Conservation (phyloP, 768 basidiomycete species). For the Panus rudis region DNA sequence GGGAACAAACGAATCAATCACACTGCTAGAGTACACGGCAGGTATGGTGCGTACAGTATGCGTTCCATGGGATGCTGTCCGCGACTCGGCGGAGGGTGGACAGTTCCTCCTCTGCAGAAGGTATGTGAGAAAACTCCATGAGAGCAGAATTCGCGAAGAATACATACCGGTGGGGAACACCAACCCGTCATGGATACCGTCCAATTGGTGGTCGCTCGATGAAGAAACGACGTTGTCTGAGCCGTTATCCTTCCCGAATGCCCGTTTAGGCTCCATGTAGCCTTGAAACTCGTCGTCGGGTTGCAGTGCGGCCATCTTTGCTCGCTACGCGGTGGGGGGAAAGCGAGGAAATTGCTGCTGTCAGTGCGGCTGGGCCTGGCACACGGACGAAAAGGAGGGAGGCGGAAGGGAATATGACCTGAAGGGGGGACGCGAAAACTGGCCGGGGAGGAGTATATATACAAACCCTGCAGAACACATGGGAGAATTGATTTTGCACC, state of each 20-base stretch:
- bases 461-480: background rate
- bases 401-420: constrained; percentile 3
- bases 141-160: background rate
- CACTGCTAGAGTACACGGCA: background rate
- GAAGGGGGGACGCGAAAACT: background rate
- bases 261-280: constrained; percentile 12
- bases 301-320: constrained; percentile 12
- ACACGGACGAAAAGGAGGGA: constrained; percentile 1
- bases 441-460: background rate
- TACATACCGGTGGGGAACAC: constrained; percentile 43
- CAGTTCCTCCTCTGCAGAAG: constrained; percentile 44
- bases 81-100: constrained; percentile 52
- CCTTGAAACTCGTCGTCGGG: constrained; percentile 11
- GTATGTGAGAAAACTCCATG: background rate
- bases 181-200: constrained; percentile 42
- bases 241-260: constrained; percentile 21
- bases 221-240: constrained; percentile 10
- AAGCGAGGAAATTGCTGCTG: constrained; percentile 2
- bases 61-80: constrained; percentile 33
- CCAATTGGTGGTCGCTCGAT: constrained; percentile 21
- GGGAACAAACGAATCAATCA: background rate
- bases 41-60: constrained; percentile 20
- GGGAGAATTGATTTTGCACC: constrained; percentile 2
- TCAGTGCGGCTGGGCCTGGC: background rate
- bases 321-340: background rate